Evolutionary conservation across 169 alveolate genomes (phyloP), one percentile per base, ranked within the genome.

Genomic region (Toxoplasma gondii): DNA sequence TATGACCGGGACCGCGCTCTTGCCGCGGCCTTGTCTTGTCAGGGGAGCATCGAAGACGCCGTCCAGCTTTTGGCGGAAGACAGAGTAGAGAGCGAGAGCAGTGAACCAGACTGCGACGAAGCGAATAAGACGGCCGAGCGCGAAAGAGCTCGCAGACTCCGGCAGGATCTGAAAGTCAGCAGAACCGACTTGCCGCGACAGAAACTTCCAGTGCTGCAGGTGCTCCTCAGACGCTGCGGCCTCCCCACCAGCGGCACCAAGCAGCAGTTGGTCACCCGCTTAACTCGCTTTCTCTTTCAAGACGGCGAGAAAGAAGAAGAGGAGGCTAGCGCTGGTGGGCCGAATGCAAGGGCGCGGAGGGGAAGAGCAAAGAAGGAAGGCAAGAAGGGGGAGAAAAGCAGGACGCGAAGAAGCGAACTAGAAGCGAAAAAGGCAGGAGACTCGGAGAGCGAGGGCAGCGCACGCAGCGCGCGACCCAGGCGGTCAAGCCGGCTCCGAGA

Each of bases 141-240:
- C 84, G 83, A 81, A 82, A 44, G 88, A 36, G 69, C 90, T 22
- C 49, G 29, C 82, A 53, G 10, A 58, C 36, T 82, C 69, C 34
- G 90, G 90, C 34, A n/a, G 12, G 70, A 82, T 1, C 38, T 82
- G 24, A 7, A 93, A 67, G 80, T 92, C 39, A 34, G 81, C 88
- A 69, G 27, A 64, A 38, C 92, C 9, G 95, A 92, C 22, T 1
- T 92, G 44, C 78, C 81, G 49, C 49, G 67, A 29, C 82, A 82
- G 88, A 92, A 92, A 41, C 58, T 84, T 29, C 86, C 95, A n/a
- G 95, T 82, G 41, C 92, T 92, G 43, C 88, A 80, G 36, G 95
- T 38, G 45, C 88, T 92, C 16, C 81, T 92, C 27, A 24, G 67
- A 19, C 90, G 90, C 27, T 82, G 90, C 38, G 90, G 90, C 34